phyloP scores from a whole-genome alignment of 805 yeast genomes.

The Kazachstania psychrophila region DNA sequence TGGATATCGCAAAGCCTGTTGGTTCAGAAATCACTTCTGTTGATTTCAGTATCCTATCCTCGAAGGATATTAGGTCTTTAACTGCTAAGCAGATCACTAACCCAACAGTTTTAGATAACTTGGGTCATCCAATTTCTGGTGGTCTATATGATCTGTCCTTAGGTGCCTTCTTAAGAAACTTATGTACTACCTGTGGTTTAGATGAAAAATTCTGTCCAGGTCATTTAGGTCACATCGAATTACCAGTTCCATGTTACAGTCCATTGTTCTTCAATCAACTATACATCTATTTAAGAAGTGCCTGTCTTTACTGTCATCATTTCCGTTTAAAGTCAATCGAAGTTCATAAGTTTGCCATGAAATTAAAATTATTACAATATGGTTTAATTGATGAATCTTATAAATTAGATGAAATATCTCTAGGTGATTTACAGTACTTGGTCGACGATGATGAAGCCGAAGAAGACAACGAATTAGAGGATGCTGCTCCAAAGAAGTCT shows the following conservation, averaged over 20 bases:
- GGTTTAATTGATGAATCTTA: slow-evolving; percentile 76
- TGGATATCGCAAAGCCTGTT: slow-evolving; percentile 96
- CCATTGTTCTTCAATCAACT: slow-evolving; percentile 90
- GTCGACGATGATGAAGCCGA: slow-evolving; percentile 39
- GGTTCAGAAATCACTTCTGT: slow-evolving; percentile 91
- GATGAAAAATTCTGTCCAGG: slow-evolving; percentile 96
- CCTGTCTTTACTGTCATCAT: slow-evolving; percentile 85
- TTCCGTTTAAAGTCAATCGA: slow-evolving; percentile 65
- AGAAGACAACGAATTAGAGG: slow-evolving; percentile 38
- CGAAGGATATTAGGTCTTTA: slow-evolving; percentile 72
- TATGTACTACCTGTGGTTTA: slow-evolving; percentile 92
- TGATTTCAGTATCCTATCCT: slow-evolving; percentile 77
- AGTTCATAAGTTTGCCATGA: slow-evolving; percentile 67
- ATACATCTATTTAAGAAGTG: slow-evolving; percentile 70
- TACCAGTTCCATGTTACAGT: slow-evolving; percentile 91
- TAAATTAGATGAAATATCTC: slow-evolving; percentile 56
- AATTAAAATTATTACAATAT: slow-evolving; percentile 72
- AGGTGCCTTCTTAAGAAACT: slow-evolving; percentile 84
- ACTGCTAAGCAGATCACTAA: slow-evolving; percentile 94
- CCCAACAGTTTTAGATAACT: slow-evolving; percentile 89
- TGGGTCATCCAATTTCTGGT: slow-evolving; percentile 91
- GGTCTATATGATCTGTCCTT: slow-evolving; percentile 92
- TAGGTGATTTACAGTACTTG: slow-evolving; percentile 20
- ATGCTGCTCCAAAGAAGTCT: slow-evolving; percentile 6
- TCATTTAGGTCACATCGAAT: slow-evolving; percentile 94